Percentiles rank a stretch among this genome's conserved stretches.
phyloP scores from a whole-genome alignment of 202 grass and related monocot species.

The Panicum virgatum region DNA sequence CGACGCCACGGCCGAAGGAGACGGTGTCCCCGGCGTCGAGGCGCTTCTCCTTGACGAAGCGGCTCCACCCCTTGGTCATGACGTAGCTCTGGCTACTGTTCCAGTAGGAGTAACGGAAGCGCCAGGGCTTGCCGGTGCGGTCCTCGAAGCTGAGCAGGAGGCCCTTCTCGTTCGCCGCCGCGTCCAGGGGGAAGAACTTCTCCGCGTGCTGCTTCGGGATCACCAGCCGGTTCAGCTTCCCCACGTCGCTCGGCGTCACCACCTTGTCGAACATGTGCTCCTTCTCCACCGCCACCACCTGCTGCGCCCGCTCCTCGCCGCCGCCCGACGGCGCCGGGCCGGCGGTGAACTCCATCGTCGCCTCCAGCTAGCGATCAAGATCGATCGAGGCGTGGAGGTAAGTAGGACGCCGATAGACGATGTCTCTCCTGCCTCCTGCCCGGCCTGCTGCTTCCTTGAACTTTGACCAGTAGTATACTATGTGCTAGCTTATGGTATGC shows the following conservation, averaged over 20 bases:
- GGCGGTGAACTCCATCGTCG: slow-evolving; percentile 57
- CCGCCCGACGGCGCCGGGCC: too few species aligned
- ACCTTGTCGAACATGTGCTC: slow-evolving; percentile 99
- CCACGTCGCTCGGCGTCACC: slow-evolving; percentile 97
- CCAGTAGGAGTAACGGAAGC: slow-evolving; percentile 99
- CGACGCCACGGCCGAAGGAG: slow-evolving; percentile 83
- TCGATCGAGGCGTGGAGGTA: neutral
- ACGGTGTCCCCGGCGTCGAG: slow-evolving; percentile 98
- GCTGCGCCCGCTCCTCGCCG: slow-evolving; percentile 1
- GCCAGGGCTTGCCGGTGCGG: slow-evolving; percentile 76
- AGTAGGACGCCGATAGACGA: neutral
- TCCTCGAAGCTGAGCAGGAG: slow-evolving; percentile 92
- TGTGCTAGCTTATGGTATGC: slow-evolving; percentile 17
- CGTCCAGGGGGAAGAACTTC: slow-evolving; percentile 91
- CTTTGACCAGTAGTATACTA: slow-evolving; percentile 38
- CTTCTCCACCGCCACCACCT: slow-evolving; percentile 58
- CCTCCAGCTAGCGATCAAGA: neutral
- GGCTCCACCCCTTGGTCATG: slow-evolving; percentile 98
- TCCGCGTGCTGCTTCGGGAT: slow-evolving; percentile 99
- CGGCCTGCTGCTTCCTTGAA: slow-evolving; percentile 12
- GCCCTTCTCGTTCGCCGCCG: slow-evolving; percentile 74
- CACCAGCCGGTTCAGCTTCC: slow-evolving; percentile 97
- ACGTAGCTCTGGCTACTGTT: slow-evolving; percentile 99
- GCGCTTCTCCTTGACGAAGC: slow-evolving; percentile 99
- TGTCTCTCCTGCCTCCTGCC: neutral